phyloP scores from a whole-genome alignment of 345 rosid species.

The Microcos paniculata region DNA sequence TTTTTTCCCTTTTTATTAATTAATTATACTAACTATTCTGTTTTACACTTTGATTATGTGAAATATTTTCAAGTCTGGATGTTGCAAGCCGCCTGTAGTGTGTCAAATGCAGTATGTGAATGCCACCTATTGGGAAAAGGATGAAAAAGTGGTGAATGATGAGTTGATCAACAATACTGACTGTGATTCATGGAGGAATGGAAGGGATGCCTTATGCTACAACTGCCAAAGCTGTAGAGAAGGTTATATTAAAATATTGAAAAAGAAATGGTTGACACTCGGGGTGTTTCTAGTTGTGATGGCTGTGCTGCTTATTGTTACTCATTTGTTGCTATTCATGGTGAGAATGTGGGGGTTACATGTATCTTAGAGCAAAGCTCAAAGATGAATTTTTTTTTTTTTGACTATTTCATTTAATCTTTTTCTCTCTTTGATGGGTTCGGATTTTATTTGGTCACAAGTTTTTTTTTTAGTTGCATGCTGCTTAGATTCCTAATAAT shows the following conservation, averaged over 20 bases:
- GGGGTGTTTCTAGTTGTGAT: conserved; percentile 63
- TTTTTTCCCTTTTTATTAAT: too few species aligned
- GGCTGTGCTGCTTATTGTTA: conserved; percentile 48
- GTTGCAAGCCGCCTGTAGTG: conserved; percentile 66
- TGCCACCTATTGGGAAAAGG: conserved; percentile 58
- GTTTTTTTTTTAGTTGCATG: background rate
- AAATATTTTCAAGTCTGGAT: conserved; percentile 56
- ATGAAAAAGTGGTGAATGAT: conserved; percentile 5
- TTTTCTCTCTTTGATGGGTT: background rate
- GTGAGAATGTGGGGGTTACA: conserved; percentile 56
- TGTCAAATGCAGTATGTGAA: conserved; percentile 63
- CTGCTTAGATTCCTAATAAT: background rate
- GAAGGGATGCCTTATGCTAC: conserved; percentile 46
- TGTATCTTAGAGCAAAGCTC: conserved; percentile 8
- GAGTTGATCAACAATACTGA: conserved; percentile 23
- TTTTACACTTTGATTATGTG: background rate
- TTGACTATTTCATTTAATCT: background rate
- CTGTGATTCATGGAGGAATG: conserved; percentile 60
- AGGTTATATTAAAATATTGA: conserved; percentile 49
- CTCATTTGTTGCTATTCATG: conserved; percentile 56
- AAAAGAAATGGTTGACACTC: conserved; percentile 68
- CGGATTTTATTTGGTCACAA: background rate
- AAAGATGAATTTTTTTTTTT: background rate
- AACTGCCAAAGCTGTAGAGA: conserved; percentile 54
- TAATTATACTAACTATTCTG: background rate